A percentile compares a stretch with the other conserved stretches of the same genome.
Conservation (phyloP, 495 filamentous ascomycete species). For the Talaromyces borbonicus region DNA sequence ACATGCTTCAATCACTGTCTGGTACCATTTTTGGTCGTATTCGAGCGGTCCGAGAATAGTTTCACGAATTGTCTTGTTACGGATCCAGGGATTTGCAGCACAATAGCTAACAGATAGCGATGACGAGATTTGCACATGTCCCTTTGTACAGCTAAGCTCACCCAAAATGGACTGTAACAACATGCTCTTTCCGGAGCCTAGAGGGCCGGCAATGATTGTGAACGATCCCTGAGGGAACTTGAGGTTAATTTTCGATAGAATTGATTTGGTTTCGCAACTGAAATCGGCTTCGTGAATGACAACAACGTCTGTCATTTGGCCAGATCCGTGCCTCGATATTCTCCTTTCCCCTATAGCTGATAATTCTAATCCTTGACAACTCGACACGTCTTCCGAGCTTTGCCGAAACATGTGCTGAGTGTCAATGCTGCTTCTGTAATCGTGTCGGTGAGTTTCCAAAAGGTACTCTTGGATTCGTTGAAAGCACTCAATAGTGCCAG, state of each 20-base stretch:
- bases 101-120: constrained; percentile 24
- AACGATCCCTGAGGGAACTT: constrained; percentile 29
- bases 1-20: constrained; percentile 27
- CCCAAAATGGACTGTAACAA: constrained; percentile 18
- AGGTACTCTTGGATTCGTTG: constrained; percentile 51
- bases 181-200: constrained; percentile 22
- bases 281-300: constrained; percentile 36
- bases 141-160: constrained; percentile 28
- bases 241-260: constrained; percentile 33
- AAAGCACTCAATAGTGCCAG: constrained; percentile 47
- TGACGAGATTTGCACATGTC: constrained; percentile 27
- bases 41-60: constrained; percentile 21
- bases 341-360: neutral
- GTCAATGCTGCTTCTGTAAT: neutral
- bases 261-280: constrained; percentile 39
- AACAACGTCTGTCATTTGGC: constrained; percentile 11
- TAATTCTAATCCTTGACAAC: neutral
- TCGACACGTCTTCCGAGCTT: too few species aligned
- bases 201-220: constrained; percentile 14
- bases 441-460: constrained; percentile 18
- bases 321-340: neutral
- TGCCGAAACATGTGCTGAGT: too few species aligned
- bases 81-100: constrained; percentile 30
- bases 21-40: constrained; percentile 32
- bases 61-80: constrained; percentile 28